Base-by-base conservation (phyloP, 2,329 filamentous ascomycete species). In the Epichloe amarillans region DNA sequence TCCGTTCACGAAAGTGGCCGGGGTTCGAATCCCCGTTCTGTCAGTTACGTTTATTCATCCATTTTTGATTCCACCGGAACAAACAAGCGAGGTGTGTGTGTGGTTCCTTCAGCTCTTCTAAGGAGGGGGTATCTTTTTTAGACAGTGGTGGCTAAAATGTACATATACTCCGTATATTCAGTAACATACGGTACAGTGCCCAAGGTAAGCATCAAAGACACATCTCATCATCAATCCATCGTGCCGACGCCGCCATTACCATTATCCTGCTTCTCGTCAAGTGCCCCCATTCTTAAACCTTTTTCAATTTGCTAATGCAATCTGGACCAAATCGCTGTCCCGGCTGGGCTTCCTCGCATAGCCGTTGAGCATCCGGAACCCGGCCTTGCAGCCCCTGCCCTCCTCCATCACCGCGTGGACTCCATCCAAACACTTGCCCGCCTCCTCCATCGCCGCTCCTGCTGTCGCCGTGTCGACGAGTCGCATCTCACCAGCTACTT, bases 361-460 rank as follows among this genome's bases (percentile, higher is more conserved):
- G 7, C 82, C 82, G 54, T 71, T 79, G 54, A 85, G 66, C 69
- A 78, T 72, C 52, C 82, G 72, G 68, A 78, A 83, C 10, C 74
- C 80, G 3, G 79, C 74, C 44, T 76, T 79, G 60, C 72, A 74
- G 47, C 68, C 66, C 46, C 81, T 70, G 1, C 81, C 82, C 63
- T 85, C 82, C 62, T 84, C 79, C 47, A 85, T 69, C 36, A 84
- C 72, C 39, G 73, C 73, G 33, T 80, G 72, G 6, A 84, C 75
- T 23, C 76, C 76, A 33, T 80, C 76, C 46, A 84, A 71, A 58
- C 74, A 77, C 62, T 76, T 76, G 53, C 74, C 77, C 7, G 79
- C 78, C 66, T 79, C 74, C 50, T 68, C 65, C 64, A 79, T 72
- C 46, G 75, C 72, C 43, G 69, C 64, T 21, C 75, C 70, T 10